phyloP scores from a whole-genome alignment of 2,329 filamentous ascomycete species.

The Pyricularia pennisetigena region DNA sequence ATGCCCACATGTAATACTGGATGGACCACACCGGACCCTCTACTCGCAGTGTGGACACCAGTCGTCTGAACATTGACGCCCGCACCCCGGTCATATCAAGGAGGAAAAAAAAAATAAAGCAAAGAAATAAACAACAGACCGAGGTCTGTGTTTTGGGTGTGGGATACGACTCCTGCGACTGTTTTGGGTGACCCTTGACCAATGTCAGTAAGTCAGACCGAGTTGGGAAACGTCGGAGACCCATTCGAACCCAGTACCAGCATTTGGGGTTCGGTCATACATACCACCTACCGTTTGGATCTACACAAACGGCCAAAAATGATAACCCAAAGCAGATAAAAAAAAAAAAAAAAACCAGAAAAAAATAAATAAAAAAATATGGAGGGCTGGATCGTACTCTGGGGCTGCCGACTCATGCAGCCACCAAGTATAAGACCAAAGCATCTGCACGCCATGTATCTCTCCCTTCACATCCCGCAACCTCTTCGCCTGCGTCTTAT shows the following conservation, averaged over 20 bases:
- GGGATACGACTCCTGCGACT: slow-evolving; percentile 3
- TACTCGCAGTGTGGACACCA: neutral
- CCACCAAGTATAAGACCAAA: neutral
- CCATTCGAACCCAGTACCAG: neutral
- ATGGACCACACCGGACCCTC: neutral
- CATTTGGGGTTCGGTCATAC: neutral
- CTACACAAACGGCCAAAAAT: neutral
- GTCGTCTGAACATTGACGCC: slow-evolving; percentile 1
- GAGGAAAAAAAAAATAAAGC: neutral
- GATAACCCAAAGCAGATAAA: neutral
- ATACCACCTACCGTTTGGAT: neutral
- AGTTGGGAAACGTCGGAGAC: neutral
- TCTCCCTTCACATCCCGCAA: neutral
- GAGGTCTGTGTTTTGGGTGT: neutral
- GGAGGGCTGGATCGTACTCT: neutral
- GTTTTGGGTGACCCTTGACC: slow-evolving; percentile 3
- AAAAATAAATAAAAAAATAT: neutral
- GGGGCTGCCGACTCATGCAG: neutral
- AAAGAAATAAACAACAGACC: neutral
- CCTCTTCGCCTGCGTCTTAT: neutral
- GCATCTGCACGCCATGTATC: neutral
- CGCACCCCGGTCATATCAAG: neutral
- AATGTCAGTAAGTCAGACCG: neutral
- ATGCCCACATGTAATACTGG: neutral
- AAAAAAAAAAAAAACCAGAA: neutral